phyloP scores from a whole-genome alignment of 1,139 yeast species.

The Candida mesenterica region DNA sequence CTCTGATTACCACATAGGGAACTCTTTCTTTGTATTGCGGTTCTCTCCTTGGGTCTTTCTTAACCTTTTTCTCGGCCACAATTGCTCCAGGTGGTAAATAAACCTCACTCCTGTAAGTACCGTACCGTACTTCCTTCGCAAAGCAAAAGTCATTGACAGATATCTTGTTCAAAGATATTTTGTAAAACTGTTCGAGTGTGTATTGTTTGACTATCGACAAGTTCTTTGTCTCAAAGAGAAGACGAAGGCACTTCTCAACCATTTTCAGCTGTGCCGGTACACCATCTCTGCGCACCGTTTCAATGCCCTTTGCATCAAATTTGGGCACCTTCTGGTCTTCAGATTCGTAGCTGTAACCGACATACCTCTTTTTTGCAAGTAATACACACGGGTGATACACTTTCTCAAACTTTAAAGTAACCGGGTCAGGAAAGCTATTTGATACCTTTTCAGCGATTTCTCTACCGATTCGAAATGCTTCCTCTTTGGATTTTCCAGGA shows the following conservation, averaged over 20 bases:
- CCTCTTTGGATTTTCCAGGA: slow-evolving; percentile 74
- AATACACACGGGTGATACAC: slow-evolving; percentile 86
- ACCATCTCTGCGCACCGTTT: slow-evolving; percentile 91
- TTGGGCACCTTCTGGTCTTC: slow-evolving; percentile 54
- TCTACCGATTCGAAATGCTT: slow-evolving; percentile 75
- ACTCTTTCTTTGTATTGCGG: slow-evolving; percentile 90
- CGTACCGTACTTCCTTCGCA: slow-evolving; percentile 85
- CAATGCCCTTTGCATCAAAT: slow-evolving; percentile 96
- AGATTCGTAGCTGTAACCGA: slow-evolving; percentile 72
- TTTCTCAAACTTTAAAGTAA: slow-evolving; percentile 83
- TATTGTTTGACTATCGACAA: slow-evolving; percentile 67
- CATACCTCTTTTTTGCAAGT: slow-evolving; percentile 85
- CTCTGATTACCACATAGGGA: slow-evolving; percentile 77
- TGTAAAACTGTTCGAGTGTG: slow-evolving; percentile 61
- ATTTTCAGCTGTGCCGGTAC: slow-evolving; percentile 89
- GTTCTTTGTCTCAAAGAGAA: slow-evolving; percentile 71
- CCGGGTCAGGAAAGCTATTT: slow-evolving; percentile 72
- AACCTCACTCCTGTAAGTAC: slow-evolving; percentile 70
- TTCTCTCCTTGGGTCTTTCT: slow-evolving; percentile 66
- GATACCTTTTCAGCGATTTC: slow-evolving; percentile 68
- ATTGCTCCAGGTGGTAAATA: slow-evolving; percentile 91
- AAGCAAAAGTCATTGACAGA: slow-evolving; percentile 83
- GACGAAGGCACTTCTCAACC: slow-evolving; percentile 64
- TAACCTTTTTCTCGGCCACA: slow-evolving; percentile 61
- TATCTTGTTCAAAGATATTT: slow-evolving; percentile 60